Evolutionary conservation across 768 basidiomycete genomes (phyloP).

Genomic region (Neoboletus magnificus): DNA sequence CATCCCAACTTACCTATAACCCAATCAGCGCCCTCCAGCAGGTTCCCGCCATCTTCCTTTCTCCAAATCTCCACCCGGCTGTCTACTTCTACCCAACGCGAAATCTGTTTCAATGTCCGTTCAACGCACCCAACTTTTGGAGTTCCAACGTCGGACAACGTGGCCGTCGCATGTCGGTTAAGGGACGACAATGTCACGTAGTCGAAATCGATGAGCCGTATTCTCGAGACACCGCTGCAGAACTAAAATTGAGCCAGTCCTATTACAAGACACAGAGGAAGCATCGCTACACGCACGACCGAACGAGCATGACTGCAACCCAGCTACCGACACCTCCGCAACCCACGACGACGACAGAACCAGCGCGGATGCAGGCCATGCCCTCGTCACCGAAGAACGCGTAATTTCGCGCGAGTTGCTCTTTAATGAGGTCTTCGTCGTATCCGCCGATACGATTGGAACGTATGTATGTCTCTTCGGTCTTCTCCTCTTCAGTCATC

Average conservation of each 20-base stretch:
- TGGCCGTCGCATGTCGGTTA: constrained; percentile 91
- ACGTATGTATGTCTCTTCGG: constrained; percentile 18
- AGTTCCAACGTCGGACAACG: constrained; percentile 85
- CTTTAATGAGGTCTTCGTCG: constrained; percentile 78
- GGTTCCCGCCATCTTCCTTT: constrained; percentile 68
- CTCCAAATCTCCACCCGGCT: constrained; percentile 81
- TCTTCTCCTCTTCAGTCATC: neutral
- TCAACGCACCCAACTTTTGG: constrained; percentile 85
- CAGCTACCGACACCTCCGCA: constrained; percentile 97
- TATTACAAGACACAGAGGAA: neutral
- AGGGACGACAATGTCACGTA: constrained; percentile 92
- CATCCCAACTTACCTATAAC: constrained; percentile 66
- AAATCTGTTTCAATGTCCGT: constrained; percentile 62
- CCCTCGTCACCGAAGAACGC: constrained; percentile 90
- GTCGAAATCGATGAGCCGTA: constrained; percentile 92
- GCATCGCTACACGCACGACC: constrained; percentile 61
- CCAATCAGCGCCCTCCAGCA: constrained; percentile 89
- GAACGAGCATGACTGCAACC: constrained; percentile 89
- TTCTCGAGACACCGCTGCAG: constrained; percentile 65
- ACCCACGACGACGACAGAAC: constrained; percentile 84
- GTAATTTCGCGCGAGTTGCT: constrained; percentile 92
- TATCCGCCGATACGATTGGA: constrained; percentile 37
- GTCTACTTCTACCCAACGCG: constrained; percentile 88
- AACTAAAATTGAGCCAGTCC: neutral
- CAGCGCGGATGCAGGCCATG: constrained; percentile 72